phyloP scores from a whole-genome alignment of 1,284 basidiomycete species.

The Malassezia japonica region DNA sequence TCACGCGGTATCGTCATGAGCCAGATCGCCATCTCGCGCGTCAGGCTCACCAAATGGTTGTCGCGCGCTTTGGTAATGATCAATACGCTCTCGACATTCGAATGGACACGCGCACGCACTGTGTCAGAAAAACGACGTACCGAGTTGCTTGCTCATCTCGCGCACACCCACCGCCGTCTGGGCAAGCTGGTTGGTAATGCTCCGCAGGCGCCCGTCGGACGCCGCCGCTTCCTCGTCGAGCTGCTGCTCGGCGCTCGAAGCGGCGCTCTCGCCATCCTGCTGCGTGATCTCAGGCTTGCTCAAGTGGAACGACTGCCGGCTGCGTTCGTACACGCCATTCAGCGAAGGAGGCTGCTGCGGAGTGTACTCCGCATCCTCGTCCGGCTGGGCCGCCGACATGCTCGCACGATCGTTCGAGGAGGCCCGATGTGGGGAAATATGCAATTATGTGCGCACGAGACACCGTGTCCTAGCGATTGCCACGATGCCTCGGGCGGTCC shows the following conservation, averaged over 20 bases:
- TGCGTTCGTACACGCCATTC: neutral
- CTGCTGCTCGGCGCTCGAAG: too few species aligned
- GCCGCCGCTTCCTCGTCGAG: too few species aligned
- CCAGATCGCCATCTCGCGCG: conserved; percentile 69
- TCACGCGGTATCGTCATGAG: conserved; percentile 38
- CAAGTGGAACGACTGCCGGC: neutral
- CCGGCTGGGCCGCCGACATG: neutral
- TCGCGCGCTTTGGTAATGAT: conserved; percentile 98
- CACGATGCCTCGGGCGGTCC: conserved; percentile 2
- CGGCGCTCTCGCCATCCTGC: too few species aligned
- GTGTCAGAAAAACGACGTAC: conserved; percentile 52
- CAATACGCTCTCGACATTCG: conserved; percentile 81
- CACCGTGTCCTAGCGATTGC: neutral
- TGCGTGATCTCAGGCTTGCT: neutral
- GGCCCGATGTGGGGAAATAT: too few species aligned
- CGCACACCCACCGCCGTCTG: conserved; percentile 93
- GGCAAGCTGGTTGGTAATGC: conserved; percentile 78
- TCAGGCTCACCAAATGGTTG: conserved; percentile 88
- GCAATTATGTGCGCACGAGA: neutral
- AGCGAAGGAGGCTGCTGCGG: conserved; percentile 9
- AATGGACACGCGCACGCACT: conserved; percentile 84
- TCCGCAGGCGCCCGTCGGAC: conserved; percentile 59
- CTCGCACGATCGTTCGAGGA: neutral
- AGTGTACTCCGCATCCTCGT: conserved; percentile 2
- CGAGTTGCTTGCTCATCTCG: conserved; percentile 97